Conservation (phyloP, 164 flowering plant genomes). For the Vitis cinerea region DNA sequence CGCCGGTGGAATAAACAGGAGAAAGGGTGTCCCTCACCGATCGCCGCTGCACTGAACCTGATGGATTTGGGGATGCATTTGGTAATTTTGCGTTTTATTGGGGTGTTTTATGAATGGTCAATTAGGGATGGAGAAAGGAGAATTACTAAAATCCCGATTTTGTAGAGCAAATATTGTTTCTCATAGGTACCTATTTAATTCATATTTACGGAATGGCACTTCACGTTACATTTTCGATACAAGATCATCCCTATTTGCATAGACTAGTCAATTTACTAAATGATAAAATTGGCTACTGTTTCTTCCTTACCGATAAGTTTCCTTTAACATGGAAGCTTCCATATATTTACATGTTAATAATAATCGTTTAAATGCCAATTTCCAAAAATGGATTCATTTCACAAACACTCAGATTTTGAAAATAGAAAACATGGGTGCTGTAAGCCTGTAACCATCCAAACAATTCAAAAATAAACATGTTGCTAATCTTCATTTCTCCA, state of each 20-base stretch:
- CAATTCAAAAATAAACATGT: too few species aligned
- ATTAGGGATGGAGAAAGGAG: background rate
- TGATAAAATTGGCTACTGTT: too few species aligned
- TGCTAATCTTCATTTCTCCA: too few species aligned
- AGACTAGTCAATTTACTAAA: background rate
- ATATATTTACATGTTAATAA: too few species aligned
- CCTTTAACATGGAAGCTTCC: too few species aligned
- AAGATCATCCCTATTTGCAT: too few species aligned
- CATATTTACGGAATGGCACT: background rate
- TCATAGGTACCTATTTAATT: background rate
- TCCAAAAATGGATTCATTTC: too few species aligned
- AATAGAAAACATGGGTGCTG: too few species aligned
- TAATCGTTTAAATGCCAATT: too few species aligned
- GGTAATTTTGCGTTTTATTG: background rate
- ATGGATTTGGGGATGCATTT: background rate
- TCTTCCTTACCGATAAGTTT: background rate
- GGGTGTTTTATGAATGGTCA: background rate
- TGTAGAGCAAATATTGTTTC: background rate
- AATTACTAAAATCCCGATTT: background rate
- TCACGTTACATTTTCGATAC: background rate
- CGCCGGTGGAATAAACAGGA: background rate
- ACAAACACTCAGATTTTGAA: too few species aligned
- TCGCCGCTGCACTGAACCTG: constrained; percentile 16
- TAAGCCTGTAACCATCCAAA: too few species aligned
- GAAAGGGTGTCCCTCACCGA: constrained; percentile 23